Evolutionary conservation across 1,284 basidiomycete genomes (phyloP), one percentile per base, ranked within the genome.

Genomic region (Apiotrichum siamense): DNA sequence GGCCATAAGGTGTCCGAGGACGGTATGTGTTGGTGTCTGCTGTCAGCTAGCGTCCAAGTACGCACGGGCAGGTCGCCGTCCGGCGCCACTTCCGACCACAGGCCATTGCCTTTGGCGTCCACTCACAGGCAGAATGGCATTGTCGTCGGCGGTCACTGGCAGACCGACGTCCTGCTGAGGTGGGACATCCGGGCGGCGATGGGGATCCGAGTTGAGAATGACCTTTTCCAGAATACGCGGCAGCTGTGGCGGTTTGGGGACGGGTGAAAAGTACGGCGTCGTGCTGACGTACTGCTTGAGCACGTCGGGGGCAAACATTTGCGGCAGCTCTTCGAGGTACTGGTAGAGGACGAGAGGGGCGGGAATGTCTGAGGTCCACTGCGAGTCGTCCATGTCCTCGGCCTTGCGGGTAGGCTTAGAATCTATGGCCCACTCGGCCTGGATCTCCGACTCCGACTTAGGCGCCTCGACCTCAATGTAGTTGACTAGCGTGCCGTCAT

Each of bases 1-100:
- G n/a, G 94, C 97, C 56, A 91, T 91, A 53, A 98, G 75, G 73
- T 98, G 96, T 61, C 97, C 91, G 58, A 98, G 78, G 36, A 97
- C 91, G 31, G 91, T 91, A 75, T 97, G 94, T 49, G 86, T 89
- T 20, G 92, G 92, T 18, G 96, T 91, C 37, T 43, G 41, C 15
- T 7, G 41, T 43, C 41, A 43, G 41, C 17, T 23, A 26, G 11
- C 29, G 17, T 35, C 7, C 18, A n/a, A n/a, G n/a, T n/a, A n/a
- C n/a, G n/a, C n/a, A n/a, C n/a, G n/a, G 13, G 33, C 15, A 35
- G 33, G 29, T 12, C 17, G 12, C 11, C 29, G 29, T 31, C 17
- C 29, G 17, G 17, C 29, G 12, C 3, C 29, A 31, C 17, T 31
- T 17, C 29, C 29, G 29, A 31, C 29, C 17, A 31, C 29, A 12